Base-by-base conservation (phyloP, 768 basidiomycete species). In the Calvatia gigantea region DNA sequence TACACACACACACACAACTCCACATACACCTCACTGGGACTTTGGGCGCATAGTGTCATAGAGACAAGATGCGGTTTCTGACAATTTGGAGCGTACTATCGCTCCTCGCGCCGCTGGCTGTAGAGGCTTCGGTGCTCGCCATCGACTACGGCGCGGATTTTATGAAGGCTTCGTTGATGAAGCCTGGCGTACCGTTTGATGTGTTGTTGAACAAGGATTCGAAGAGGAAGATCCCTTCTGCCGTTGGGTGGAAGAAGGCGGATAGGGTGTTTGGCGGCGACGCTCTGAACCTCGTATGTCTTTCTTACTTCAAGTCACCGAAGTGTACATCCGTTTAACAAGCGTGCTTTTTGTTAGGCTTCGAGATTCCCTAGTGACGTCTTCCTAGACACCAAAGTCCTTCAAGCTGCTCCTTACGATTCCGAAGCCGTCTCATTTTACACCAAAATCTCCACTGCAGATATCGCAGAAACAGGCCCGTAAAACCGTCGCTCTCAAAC, bases 131-230 rank as follows among this genome's bases (percentile, higher is more conserved):
- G 2, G 82, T 98, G 11, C 82, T 99, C 45, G 95, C 95, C 17
- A 91, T 99, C 65, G 97, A 99, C 84, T 98, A 97, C 82, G 97
- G 97, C 67, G 83, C 91, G 15, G 97, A 98, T 73, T 95, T 87
- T 82, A 98, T 95, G 66, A 99, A 98, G 72, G 91, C 94, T 27
- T 95, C 94, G 3, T 75, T 98, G 55, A 88, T 98, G 80, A 95
- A 94, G 66, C 94, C 94, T 1, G 94, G 93, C 42, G 73, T 91
- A 29, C 94, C 96, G 3, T 96, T 99, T 63, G 97, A 99, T 72
- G 91, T 99, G 28, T 79, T 99, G 25, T 77, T 98, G 54, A 97
- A 98, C 75, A 91, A 91, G 68, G 96, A 98, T 68, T 97, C 94
- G 27, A 98, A 98, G 75, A 79, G 97, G 57, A 98, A 98, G 73